Evolutionary conservation across 306 rosid genomes (phyloP).

Genomic region (Coriaria nepalensis): DNA sequence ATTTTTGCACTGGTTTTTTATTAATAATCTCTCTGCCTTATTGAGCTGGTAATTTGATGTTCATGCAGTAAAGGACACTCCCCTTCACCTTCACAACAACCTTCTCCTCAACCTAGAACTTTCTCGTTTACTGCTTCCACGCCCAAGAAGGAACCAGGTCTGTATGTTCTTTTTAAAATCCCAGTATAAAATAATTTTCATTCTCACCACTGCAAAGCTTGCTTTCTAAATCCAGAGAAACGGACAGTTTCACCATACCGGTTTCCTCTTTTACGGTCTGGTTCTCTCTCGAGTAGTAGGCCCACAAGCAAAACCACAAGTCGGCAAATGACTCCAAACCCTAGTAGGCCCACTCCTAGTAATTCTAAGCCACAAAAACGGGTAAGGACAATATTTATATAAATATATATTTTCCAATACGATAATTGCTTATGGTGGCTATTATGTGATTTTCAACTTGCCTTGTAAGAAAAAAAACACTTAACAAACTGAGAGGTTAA

Average conservation of each 20-base stretch:
- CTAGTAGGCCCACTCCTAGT: conserved; percentile 85
- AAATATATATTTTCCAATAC: no score
- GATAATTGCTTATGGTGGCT: no score
- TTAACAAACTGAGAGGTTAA: conserved; percentile 6
- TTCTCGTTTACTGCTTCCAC: conserved; percentile 69
- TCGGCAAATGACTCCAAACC: conserved; percentile 64
- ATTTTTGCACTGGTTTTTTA: background rate
- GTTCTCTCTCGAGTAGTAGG: conserved; percentile 74
- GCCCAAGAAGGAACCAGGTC: conserved; percentile 67
- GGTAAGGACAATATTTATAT: conserved; percentile 27
- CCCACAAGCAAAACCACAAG: conserved; percentile 52
- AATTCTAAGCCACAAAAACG: conserved; percentile 52
- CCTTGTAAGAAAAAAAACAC: background rate
- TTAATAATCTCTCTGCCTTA: background rate
- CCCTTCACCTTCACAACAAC: conserved; percentile 48
- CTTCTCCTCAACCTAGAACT: conserved; percentile 38
- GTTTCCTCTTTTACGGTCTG: conserved; percentile 87
- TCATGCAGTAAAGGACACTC: conserved; percentile 62
- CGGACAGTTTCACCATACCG: conserved; percentile 80
- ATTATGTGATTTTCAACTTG: no score
- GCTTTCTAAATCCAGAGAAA: conserved; percentile 32
- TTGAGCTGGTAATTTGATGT: background rate
- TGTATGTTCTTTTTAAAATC: background rate
- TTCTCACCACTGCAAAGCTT: no score
- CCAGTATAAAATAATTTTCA: no score